phyloP scores from a whole-genome alignment of 352 stramenopile genomes.

The Globisporangium orthogonon region DNA sequence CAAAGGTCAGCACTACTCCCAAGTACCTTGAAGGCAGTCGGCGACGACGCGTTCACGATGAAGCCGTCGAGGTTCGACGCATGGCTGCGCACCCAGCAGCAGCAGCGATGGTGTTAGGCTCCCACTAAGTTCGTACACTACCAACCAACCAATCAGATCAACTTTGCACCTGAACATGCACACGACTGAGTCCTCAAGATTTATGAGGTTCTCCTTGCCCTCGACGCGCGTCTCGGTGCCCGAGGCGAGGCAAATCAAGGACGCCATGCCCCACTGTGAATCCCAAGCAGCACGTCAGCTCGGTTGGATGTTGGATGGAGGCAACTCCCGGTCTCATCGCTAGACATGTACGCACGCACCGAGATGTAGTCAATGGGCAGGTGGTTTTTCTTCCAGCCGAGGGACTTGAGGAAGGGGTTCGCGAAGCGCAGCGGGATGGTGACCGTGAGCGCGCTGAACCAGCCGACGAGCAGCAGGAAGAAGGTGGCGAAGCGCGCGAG shows the following conservation, averaged over 20 bases:
- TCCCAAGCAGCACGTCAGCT: background rate
- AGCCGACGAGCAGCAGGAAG: constrained; percentile 60
- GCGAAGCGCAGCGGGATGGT: constrained; percentile 64
- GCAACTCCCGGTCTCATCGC: too few relatives aligned
- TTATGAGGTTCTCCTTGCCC: constrained; percentile 38
- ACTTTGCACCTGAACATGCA: constrained; percentile 72
- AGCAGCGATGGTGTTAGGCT: background rate
- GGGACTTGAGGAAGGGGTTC: constrained; percentile 32
- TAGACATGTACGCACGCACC: constrained; percentile 14
- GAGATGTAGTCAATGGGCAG: constrained; percentile 71
- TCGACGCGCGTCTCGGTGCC: constrained; percentile 45
- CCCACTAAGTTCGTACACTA: background rate
- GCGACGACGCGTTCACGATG: constrained; percentile 71
- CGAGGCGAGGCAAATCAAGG: constrained; percentile 45
- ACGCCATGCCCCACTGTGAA: constrained; percentile 10
- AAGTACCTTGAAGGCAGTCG: constrained; percentile 60
- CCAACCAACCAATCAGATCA: background rate
- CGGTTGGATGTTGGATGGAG: too few relatives aligned
- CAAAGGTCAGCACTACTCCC: too few relatives aligned
- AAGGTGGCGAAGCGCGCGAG: constrained; percentile 60
- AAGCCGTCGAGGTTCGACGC: constrained; percentile 82
- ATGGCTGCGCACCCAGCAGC: constrained; percentile 25
- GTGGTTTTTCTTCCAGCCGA: constrained; percentile 74
- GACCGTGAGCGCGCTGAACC: constrained; percentile 62
- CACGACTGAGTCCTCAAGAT: constrained; percentile 61